Evolutionary conservation across 140 eudicot genomes (phyloP).

Genomic region (Ambrosia hybrid): DNA sequence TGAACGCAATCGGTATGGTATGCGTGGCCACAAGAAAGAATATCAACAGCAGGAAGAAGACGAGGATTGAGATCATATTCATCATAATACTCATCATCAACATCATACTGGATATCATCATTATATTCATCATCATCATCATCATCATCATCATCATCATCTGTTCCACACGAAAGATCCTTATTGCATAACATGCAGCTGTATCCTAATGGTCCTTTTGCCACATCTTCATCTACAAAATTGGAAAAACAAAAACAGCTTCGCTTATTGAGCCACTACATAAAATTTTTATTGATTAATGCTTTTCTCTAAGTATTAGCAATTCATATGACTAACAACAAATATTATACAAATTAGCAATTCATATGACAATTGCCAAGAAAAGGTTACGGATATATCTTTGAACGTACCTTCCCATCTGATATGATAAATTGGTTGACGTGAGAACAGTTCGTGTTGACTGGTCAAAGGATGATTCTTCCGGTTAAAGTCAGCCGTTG

Average conservation of each 20-base stretch:
- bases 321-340: too few species aligned
- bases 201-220: conserved; percentile 23
- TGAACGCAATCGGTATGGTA: conserved; percentile 43
- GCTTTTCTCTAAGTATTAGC: not conserved
- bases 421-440: conserved; percentile 37
- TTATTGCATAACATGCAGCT: conserved; percentile 41
- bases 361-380: not conserved
- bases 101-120: conserved; percentile 32
- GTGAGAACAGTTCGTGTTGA: conserved; percentile 20
- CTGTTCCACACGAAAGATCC: conserved; percentile 32
- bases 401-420: conserved; percentile 41
- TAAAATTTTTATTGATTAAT: not conserved
- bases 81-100: conserved; percentile 17
- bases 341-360: too few species aligned
- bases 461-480: conserved; percentile 21
- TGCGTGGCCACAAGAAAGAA: conserved; percentile 48
- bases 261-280: too few species aligned
- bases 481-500: conserved; percentile 14
- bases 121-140: conserved; percentile 22
- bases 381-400: conserved; percentile 8
- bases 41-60: conserved; percentile 45
- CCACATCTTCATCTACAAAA: conserved; percentile 30
- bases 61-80: conserved; percentile 25
- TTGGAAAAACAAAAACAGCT: too few species aligned
- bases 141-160: not conserved